Conservation (phyloP, 768 basidiomycete genomes). For the Leccinum olivaceopallidum region DNA sequence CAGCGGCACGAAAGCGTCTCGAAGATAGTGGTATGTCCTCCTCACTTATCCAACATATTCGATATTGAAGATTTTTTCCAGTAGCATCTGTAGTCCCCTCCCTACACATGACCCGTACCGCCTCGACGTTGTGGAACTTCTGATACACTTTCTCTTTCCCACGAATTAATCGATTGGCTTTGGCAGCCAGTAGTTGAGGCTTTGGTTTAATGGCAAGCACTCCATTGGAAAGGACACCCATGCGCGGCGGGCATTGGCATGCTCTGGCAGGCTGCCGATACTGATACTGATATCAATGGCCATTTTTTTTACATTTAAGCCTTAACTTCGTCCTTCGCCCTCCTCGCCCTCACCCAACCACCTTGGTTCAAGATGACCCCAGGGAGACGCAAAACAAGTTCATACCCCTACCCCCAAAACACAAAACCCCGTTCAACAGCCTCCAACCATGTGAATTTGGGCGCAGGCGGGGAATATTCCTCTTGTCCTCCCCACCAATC, state of each 20-base stretch:
- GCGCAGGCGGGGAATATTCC: neutral
- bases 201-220: slow-evolving; percentile 1
- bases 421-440: too few species aligned
- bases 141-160: slow-evolving; percentile 4
- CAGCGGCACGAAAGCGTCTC: neutral
- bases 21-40: slow-evolving; percentile 4
- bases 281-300: neutral
- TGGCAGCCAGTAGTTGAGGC: slow-evolving; percentile 3
- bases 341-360: too few species aligned
- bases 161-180: slow-evolving; percentile 6
- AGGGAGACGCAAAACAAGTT: neutral
- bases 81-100: neutral
- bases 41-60: neutral
- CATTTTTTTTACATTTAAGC: too few species aligned
- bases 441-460: neutral
- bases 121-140: neutral
- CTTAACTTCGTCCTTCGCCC: too few species aligned
- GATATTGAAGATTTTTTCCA: neutral
- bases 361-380: too few species aligned
- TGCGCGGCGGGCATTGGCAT: neutral
- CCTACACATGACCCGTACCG: neutral
- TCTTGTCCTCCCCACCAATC: neutral
- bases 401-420: neutral
- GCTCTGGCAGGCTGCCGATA: slow-evolving; percentile 15
- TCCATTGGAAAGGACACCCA: neutral